A percentile compares a stretch with the other conserved stretches of the same genome.
Evolutionary conservation across 805 yeast genomes (phyloP).

Genomic region (Kuraishia capsulata): DNA sequence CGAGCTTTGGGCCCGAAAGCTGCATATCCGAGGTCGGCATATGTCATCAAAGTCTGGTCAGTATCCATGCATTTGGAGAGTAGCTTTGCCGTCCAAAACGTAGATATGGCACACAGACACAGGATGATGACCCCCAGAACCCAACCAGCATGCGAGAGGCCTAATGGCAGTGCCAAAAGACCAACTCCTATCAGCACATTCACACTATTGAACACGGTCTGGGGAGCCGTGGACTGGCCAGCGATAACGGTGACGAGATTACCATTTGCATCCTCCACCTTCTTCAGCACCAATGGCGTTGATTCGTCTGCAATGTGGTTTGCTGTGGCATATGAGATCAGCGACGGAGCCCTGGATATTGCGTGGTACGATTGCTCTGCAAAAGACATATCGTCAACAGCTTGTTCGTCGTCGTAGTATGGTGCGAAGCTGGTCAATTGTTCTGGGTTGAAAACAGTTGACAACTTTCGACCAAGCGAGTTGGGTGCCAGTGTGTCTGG

Average conservation of each 20-base stretch:
- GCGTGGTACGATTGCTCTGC: constrained; percentile 19
- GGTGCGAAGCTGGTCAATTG: constrained; percentile 3
- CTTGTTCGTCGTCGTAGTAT: constrained; percentile 26
- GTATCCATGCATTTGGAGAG: constrained; percentile 71
- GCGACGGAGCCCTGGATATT: constrained; percentile 17
- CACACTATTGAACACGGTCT: constrained; percentile 58
- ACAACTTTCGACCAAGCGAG: constrained; percentile 51
- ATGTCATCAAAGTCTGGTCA: constrained; percentile 73
- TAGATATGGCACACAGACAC: constrained; percentile 50
- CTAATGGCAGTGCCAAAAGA: constrained; percentile 56
- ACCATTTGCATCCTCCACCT: constrained; percentile 65
- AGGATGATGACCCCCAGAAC: constrained; percentile 54
- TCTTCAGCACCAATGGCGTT: constrained; percentile 45
- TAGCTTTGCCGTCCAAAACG: constrained; percentile 70
- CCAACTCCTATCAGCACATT: constrained; percentile 66
- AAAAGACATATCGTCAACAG: constrained; percentile 32
- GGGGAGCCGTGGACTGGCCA: constrained; percentile 75
- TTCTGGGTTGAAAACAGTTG: constrained; percentile 32
- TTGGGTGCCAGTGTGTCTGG: constrained; percentile 64
- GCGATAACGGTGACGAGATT: constrained; percentile 60
- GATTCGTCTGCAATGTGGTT: constrained; percentile 13
- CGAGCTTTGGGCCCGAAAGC: constrained; percentile 76
- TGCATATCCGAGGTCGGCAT: constrained; percentile 84
- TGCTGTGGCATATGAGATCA: constrained; percentile 17
- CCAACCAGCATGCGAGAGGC: constrained; percentile 58